Evolutionary conservation across 768 basidiomycete species (phyloP).

Genomic region (Macrocybe gigantea): DNA sequence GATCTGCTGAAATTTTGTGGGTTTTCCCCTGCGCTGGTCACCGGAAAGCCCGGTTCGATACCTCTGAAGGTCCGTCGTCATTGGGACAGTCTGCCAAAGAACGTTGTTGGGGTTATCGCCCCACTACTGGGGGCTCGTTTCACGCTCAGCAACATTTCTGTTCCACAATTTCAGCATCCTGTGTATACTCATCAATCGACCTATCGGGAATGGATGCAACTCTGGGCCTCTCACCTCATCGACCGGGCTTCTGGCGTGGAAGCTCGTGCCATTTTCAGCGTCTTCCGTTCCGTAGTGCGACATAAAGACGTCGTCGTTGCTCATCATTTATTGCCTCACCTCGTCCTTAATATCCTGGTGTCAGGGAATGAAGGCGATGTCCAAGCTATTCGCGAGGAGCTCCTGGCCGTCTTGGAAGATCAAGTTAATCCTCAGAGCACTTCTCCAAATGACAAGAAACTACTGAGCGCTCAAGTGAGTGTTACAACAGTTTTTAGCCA

Average conservation of each 20-base stretch:
- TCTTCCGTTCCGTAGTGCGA: slow-evolving; percentile 71
- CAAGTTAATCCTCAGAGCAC: slow-evolving; percentile 63
- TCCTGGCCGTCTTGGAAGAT: slow-evolving; percentile 79
- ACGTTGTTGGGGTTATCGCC: slow-evolving; percentile 79
- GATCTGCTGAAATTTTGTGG: slow-evolving; percentile 83
- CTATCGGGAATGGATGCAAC: slow-evolving; percentile 94
- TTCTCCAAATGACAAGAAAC: slow-evolving; percentile 70
- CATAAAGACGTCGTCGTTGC: slow-evolving; percentile 95
- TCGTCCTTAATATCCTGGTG: slow-evolving; percentile 81
- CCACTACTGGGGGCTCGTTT: slow-evolving; percentile 75
- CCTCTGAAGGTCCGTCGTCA: slow-evolving; percentile 62
- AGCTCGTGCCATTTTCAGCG: slow-evolving; percentile 68
- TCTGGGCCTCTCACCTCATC: slow-evolving; percentile 83
- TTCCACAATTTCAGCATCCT: slow-evolving; percentile 48
- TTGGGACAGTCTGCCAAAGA: slow-evolving; percentile 78
- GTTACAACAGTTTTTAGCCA: not conserved
- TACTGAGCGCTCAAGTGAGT: slow-evolving; percentile 89
- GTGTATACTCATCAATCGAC: slow-evolving; percentile 74
- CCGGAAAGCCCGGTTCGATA: slow-evolving; percentile 42
- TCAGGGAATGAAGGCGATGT: slow-evolving; percentile 63
- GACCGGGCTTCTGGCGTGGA: slow-evolving; percentile 48
- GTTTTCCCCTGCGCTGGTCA: slow-evolving; percentile 73
- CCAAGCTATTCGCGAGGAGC: slow-evolving; percentile 64
- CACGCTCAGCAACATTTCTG: slow-evolving; percentile 38
- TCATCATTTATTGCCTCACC: slow-evolving; percentile 83